Percentiles rank a stretch among this genome's conserved stretches.
These are phyloP conservation scores for Ophiostoma sp. DNA, from an alignment of 2,329 filamentous ascomycete species.

Conservation along the genomic window DNA sequence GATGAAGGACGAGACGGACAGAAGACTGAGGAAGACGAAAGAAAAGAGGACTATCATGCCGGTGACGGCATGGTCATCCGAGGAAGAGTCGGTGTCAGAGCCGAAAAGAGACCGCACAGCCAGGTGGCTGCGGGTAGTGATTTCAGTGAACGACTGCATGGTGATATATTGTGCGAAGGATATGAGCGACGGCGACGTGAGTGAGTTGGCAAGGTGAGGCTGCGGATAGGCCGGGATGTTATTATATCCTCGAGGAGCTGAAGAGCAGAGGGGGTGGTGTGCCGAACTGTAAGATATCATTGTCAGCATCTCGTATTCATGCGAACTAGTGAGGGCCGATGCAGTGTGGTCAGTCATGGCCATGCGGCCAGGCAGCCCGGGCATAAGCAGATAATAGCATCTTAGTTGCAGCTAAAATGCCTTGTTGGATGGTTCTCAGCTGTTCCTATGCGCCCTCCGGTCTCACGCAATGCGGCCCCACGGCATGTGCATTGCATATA, in stretches of 20 bases:
- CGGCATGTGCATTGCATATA: conserved; percentile 10
- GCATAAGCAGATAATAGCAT: neutral
- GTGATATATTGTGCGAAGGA: conserved; percentile 17
- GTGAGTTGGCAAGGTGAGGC: neutral
- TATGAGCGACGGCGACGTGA: neutral
- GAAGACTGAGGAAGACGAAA: conserved; percentile 66
- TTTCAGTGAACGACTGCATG: conserved; percentile 38
- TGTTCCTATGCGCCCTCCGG: neutral
- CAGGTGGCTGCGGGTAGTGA: conserved; percentile 41
- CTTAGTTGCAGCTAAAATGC: neutral
- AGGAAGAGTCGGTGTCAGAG: conserved; percentile 31
- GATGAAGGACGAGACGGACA: conserved; percentile 63
- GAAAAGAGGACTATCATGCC: conserved; percentile 74
- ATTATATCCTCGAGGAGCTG: neutral
- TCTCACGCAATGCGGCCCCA: conserved; percentile 3
- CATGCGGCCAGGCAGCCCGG: neutral
- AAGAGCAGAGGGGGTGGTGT: neutral
- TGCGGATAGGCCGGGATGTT: conserved; percentile 4
- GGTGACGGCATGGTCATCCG: conserved; percentile 58
- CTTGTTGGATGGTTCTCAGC: neutral
- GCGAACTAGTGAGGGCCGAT: conserved; percentile 1
- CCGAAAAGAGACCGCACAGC: conserved; percentile 41
- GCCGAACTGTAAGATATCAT: conserved; percentile 7
- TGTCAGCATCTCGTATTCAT: conserved; percentile 12
- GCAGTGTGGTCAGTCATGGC: conserved; percentile 2